Evolutionary conservation across 2,329 filamentous ascomycete species (phyloP).

Genomic region (Elsinoe australis): DNA sequence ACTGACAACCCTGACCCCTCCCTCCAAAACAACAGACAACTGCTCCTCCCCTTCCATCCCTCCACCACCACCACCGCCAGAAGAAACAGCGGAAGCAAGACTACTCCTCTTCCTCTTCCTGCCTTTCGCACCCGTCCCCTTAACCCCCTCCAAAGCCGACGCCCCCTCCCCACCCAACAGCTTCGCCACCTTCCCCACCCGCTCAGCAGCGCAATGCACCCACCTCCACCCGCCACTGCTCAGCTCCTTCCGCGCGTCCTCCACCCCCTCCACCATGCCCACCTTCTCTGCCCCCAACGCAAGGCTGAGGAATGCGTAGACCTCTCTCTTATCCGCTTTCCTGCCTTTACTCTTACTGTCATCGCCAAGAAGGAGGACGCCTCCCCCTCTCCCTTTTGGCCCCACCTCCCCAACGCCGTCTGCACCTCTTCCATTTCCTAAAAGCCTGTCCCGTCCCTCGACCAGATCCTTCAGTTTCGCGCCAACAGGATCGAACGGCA

Average conservation of each 20-base stretch:
- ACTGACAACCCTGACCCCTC: slow-evolving; percentile 59
- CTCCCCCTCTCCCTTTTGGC: too few relatives aligned
- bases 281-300: slow-evolving; percentile 66
- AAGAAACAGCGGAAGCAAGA: too few relatives aligned
- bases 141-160: slow-evolving; percentile 17
- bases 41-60: slow-evolving; percentile 26
- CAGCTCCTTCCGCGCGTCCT: slow-evolving; percentile 56
- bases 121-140: slow-evolving; percentile 18
- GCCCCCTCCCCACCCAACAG: slow-evolving; percentile 37
- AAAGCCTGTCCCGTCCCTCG: slow-evolving; percentile 32
- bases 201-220: slow-evolving; percentile 65
- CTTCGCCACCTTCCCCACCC: slow-evolving; percentile 47
- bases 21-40: slow-evolving; percentile 34
- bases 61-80: slow-evolving; percentile 25
- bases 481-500: slow-evolving; percentile 49
- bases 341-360: slow-evolving; percentile 43
- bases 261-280: slow-evolving; percentile 55
- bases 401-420: too few relatives aligned
- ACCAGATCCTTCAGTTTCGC: slow-evolving; percentile 54
- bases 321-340: slow-evolving; percentile 52
- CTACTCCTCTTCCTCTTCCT: slow-evolving; percentile 40
- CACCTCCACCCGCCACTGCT: slow-evolving; percentile 59
- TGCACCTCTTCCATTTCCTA: slow-evolving; percentile 46
- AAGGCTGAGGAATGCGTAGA: slow-evolving; percentile 72
- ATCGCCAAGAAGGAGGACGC: slow-evolving; percentile 65